phyloP scores from a whole-genome alignment of 257 asterid genomes.

The Salvia splendens region DNA sequence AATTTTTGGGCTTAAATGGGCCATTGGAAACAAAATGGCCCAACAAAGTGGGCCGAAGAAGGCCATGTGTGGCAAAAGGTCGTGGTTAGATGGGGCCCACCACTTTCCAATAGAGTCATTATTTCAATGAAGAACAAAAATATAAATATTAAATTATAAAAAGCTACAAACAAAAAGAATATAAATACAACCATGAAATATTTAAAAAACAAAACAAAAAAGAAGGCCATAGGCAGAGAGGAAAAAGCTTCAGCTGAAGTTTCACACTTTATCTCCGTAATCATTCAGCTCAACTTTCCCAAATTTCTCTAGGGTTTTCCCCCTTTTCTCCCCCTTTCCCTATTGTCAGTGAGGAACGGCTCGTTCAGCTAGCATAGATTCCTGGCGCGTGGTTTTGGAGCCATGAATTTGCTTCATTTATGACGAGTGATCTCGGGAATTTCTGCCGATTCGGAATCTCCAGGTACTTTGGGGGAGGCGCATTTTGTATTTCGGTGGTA shows the following conservation, averaged over 20 bases:
- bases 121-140: constrained; percentile 22
- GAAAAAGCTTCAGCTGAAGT: constrained; percentile 40
- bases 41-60: background rate
- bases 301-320: constrained; percentile 36
- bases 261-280: constrained; percentile 42
- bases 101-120: constrained; percentile 27
- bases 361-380: constrained; percentile 16
- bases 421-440: constrained; percentile 37
- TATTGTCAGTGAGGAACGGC: constrained; percentile 22
- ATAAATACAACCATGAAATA: background rate
- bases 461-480: constrained; percentile 33
- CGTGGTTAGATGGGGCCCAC: constrained; percentile 36
- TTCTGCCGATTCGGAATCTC: constrained; percentile 36
- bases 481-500: constrained; percentile 1
- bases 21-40: background rate
- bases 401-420: constrained; percentile 25
- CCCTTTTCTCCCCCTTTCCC: constrained; percentile 24
- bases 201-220: background rate
- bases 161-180: constrained; percentile 19
- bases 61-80: constrained; percentile 22
- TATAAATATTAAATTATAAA: background rate
- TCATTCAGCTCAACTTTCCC: constrained; percentile 48
- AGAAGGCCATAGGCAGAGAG: constrained; percentile 34
- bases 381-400: constrained; percentile 1
- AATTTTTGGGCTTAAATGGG: constrained; percentile 2